Base-by-base conservation (phyloP, 2,329 filamentous ascomycete species). In the Phyllosticta citriasiana region DNA sequence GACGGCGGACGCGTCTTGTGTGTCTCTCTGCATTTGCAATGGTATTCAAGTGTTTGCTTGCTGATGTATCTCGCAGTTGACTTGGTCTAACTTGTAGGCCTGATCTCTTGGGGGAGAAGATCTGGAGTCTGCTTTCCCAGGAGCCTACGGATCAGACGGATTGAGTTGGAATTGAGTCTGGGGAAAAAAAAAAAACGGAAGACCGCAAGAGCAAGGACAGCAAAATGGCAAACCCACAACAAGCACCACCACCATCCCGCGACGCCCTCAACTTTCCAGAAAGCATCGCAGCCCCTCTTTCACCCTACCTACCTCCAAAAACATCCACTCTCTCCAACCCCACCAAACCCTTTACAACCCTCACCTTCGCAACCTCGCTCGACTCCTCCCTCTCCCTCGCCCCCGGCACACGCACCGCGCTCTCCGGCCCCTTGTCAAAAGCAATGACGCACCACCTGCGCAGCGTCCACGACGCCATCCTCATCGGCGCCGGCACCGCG, bases 391-490 rank as follows among this genome's bases (percentile, higher is more conserved):
- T 95, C 57, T 84, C 91, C 1, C 80, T 93, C 27, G 81, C 86
- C 0, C 90, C 91, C 0, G 91, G 91, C 14, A 80, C 85, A n/a
- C 88, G 88, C 66, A 97, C 93, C 2, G 79, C 83, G 0, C 82
- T 97, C 14, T 97, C 93, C 1, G 92, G 92, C 3, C 83, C 88
- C 0, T 80, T 86, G 65, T 90, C 90, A 47, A 96, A 96, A 74
- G 83, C 89, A 59, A 95, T 97, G 90, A 97, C 93, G 0, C 93
- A 97, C 74, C 90, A 88, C 71, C 82, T 97, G 27, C 89, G 93
- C 68, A 86, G 87, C 12, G 83, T 82, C 16, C 91, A 97, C 75
- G 85, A 89, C 64, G 91, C 89, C 50, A 96, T 97, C 66, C 80
- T 95, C 25, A 80, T 97, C 33, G 93, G 93, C 24, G 89, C 88